phyloP scores from a whole-genome alignment of 345 rosid genomes.

The Leavenworthia alabamica region DNA sequence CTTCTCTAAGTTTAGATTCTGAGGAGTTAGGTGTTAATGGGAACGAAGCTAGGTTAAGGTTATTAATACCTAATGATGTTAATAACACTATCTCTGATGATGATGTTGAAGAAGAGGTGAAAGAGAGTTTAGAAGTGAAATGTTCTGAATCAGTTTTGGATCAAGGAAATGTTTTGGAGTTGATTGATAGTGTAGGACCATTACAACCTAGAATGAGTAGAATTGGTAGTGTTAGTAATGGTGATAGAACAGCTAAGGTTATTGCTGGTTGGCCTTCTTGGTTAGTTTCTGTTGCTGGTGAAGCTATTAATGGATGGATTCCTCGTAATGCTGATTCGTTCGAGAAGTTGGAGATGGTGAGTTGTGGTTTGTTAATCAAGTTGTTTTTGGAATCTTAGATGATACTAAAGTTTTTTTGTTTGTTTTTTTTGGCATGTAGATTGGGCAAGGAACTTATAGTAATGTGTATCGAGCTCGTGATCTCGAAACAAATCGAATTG shows the following conservation, averaged over 20 bases:
- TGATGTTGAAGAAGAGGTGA: constrained; percentile 28
- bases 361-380: neutral
- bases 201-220: constrained; percentile 39
- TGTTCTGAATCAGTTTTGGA: constrained; percentile 24
- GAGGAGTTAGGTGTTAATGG: constrained; percentile 33
- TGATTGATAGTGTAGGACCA: constrained; percentile 24
- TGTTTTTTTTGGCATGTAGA: constrained; percentile 35
- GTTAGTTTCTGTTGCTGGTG: constrained; percentile 88
- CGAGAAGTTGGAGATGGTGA: constrained; percentile 91
- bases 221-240: constrained; percentile 42
- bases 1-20: neutral
- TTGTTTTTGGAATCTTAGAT: neutral
- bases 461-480: constrained; percentile 71
- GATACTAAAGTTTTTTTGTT: neutral
- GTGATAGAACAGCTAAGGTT: constrained; percentile 62
- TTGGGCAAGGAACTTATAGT: constrained; percentile 80
- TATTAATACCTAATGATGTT: constrained; percentile 40
- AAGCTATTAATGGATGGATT: constrained; percentile 89
- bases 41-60: constrained; percentile 41
- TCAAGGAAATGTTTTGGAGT: constrained; percentile 22
- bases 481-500: constrained; percentile 52
- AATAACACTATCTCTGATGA: constrained; percentile 36
- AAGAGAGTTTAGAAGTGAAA: constrained; percentile 23
- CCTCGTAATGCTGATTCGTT: constrained; percentile 87
- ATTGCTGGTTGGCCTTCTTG: constrained; percentile 98